Conservation (phyloP, 768 basidiomycete species). For the Termitomyces eurrhizus region DNA sequence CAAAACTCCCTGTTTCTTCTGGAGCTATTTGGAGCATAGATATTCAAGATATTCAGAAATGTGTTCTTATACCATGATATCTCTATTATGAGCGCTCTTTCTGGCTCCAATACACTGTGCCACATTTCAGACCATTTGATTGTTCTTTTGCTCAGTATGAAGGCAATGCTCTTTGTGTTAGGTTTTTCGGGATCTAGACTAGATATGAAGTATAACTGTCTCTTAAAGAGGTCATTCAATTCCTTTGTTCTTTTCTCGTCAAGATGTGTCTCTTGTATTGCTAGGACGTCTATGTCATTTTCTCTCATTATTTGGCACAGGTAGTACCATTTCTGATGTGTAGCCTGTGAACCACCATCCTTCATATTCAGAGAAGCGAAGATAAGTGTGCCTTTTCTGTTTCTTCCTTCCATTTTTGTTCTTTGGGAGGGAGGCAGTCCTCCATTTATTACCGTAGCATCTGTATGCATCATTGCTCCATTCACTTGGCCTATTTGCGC, state of each 20-base stretch:
- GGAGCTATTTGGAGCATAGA: not conserved
- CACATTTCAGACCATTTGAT: slow-evolving; percentile 13
- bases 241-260: not conserved
- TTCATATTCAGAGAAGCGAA: not conserved
- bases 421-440: too few relatives aligned
- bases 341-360: not conserved
- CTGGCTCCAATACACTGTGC: slow-evolving; percentile 29
- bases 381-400: not conserved
- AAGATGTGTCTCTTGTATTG: slow-evolving; percentile 4
- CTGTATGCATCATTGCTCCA: too few relatives aligned
- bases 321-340: not conserved
- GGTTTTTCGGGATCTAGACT: slow-evolving; percentile 13
- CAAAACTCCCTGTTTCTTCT: not conserved
- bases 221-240: slow-evolving; percentile 2
- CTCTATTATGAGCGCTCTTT: slow-evolving; percentile 6
- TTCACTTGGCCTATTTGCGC: too few relatives aligned
- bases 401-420: too few relatives aligned
- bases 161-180: slow-evolving; percentile 27
- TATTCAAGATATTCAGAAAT: not conserved
- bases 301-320: slow-evolving; percentile 19
- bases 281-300: not conserved
- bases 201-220: slow-evolving; percentile 17
- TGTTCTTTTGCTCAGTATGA: slow-evolving; percentile 28
- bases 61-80: slow-evolving; percentile 16
- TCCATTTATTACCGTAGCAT: too few relatives aligned